Evolutionary conservation across 2,329 filamentous ascomycete species (phyloP).

Genomic region (Colletotrichum zoysiae): DNA sequence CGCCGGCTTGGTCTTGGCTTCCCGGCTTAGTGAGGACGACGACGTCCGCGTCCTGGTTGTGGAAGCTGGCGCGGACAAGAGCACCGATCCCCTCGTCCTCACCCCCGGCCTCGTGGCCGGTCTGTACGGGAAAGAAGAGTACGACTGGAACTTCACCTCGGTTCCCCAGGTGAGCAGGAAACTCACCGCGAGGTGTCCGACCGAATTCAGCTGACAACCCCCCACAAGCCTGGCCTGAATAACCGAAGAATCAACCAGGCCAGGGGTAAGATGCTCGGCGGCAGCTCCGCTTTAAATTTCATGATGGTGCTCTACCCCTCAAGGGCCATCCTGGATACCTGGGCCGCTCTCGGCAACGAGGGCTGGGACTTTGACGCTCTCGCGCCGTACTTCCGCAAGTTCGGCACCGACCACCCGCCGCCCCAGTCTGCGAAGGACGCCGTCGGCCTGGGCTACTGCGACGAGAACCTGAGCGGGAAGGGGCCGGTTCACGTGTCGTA

Average conservation of each 20-base stretch:
- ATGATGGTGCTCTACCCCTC: constrained; percentile 43
- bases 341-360: constrained; percentile 46
- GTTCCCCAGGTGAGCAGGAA: constrained; percentile 30
- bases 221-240: constrained; percentile 42
- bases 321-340: constrained; percentile 43
- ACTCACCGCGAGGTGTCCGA: too few relatives aligned
- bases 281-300: constrained; percentile 45
- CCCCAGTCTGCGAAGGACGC: constrained; percentile 46
- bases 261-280: constrained; percentile 45
- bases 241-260: constrained; percentile 44
- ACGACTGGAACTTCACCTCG: constrained; percentile 46
- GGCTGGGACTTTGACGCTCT: constrained; percentile 48
- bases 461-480: constrained; percentile 49
- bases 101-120: constrained; percentile 42
- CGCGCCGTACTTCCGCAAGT: constrained; percentile 51
- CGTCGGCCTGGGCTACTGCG: constrained; percentile 49
- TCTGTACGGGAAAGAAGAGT: constrained; percentile 43
- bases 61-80: constrained; percentile 46
- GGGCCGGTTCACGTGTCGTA: constrained; percentile 55
- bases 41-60: constrained; percentile 45
- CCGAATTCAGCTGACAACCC: background rate
- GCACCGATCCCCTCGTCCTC: constrained; percentile 40
- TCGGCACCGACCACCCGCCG: constrained; percentile 47
- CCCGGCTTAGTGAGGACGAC: constrained; percentile 47
- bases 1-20: constrained; percentile 50